Conservation (phyloP, 2,329 filamentous ascomycete species). For the Amylocarpus encephaloides region DNA sequence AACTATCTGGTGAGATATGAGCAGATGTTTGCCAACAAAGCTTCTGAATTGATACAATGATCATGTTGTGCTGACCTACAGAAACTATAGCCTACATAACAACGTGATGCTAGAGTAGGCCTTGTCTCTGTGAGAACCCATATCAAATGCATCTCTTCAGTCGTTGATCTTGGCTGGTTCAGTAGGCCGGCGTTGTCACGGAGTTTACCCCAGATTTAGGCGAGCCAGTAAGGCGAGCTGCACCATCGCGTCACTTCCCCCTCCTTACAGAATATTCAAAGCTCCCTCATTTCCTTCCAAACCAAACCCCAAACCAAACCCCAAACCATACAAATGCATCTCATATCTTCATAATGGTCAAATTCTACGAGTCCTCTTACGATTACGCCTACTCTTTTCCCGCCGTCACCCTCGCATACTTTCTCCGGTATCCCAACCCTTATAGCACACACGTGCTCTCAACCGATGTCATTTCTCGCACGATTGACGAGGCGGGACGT, state of each 20-base stretch:
- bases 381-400: slow-evolving; percentile 76
- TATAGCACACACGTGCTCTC: slow-evolving; percentile 77
- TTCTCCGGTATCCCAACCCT: slow-evolving; percentile 82
- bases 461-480: slow-evolving; percentile 72
- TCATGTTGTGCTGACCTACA: no score
- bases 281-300: background rate
- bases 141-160: background rate
- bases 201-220: slow-evolving; percentile 18
- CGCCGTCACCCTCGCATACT: slow-evolving; percentile 82
- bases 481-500: slow-evolving; percentile 68
- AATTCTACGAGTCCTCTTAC: slow-evolving; percentile 50
- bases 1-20: no score
- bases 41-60: background rate
- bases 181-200: background rate
- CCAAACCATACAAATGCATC: slow-evolving; percentile 16
- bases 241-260: slow-evolving; percentile 12
- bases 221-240: slow-evolving; percentile 2
- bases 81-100: no score
- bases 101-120: no score
- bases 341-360: slow-evolving; percentile 28
- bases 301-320: slow-evolving; percentile 7
- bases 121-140: no score
- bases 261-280: slow-evolving; percentile 6
- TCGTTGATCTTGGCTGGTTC: background rate
- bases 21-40: no score